phyloP scores from a whole-genome alignment of 225 moss, liverwort and hornwort species.

The Lunularia cruciata region DNA sequence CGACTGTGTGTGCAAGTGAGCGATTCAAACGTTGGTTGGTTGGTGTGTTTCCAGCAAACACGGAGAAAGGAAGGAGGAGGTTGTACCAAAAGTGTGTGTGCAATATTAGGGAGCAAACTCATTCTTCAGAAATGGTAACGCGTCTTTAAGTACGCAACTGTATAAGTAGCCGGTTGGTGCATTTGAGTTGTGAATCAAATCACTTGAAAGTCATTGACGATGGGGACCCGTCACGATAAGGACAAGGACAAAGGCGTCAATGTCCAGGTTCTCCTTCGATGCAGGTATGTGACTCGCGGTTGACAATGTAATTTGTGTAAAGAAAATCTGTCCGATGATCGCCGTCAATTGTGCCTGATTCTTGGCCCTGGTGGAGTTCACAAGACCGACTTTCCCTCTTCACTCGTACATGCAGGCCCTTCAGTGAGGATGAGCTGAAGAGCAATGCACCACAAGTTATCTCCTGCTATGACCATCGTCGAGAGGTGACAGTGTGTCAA shows the following conservation, averaged over 20 bases:
- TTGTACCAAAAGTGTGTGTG: slow-evolving; percentile 23
- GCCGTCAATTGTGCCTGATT: not conserved
- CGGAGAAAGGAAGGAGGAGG: slow-evolving; percentile 18
- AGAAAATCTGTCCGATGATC: not conserved
- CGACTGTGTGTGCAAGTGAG: not conserved
- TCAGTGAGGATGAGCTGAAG: slow-evolving; percentile 78
- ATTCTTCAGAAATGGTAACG: slow-evolving; percentile 15
- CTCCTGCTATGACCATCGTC: slow-evolving; percentile 84
- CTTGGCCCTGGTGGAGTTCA: not conserved
- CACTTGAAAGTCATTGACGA: slow-evolving; percentile 9
- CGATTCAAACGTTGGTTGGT: not conserved
- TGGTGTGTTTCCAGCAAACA: not conserved
- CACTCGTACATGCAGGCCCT: slow-evolving; percentile 53
- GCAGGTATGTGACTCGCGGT: slow-evolving; percentile 26
- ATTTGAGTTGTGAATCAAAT: slow-evolving; percentile 6
- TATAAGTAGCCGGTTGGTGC: slow-evolving; percentile 18
- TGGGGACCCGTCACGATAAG: slow-evolving; percentile 50
- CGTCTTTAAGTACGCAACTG: slow-evolving; percentile 16
- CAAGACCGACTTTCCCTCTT: not conserved
- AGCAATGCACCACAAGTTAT: slow-evolving; percentile 77
- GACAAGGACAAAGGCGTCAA: slow-evolving; percentile 96
- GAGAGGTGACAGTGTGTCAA: slow-evolving; percentile 83
- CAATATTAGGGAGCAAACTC: slow-evolving; percentile 1
- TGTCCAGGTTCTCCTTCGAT: slow-evolving; percentile 64
- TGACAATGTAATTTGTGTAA: not conserved